These are phyloP conservation scores for Dipodascus albidus DNA, from an alignment of 805 yeast genomes.

Conservation along the genomic window DNA sequence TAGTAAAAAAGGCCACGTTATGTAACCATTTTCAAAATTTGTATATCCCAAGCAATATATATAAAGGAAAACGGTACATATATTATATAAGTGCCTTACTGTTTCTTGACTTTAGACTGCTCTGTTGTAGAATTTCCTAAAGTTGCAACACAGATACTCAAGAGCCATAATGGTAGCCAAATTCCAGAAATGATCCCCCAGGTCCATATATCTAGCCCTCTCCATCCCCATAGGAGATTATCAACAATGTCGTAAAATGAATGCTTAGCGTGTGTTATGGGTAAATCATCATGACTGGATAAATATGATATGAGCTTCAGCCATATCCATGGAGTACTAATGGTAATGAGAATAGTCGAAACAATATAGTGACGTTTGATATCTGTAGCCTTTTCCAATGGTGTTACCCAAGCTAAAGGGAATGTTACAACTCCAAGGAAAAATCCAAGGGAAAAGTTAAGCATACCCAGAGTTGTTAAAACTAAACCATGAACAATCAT, in stretches of 20 bases:
- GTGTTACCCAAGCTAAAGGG: slow-evolving; percentile 61
- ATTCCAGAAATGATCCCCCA: slow-evolving; percentile 65
- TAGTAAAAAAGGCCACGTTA: slow-evolving; percentile 2
- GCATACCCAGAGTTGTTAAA: slow-evolving; percentile 60
- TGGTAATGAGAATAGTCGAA: slow-evolving; percentile 21
- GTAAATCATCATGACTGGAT: neutral
- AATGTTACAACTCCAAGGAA: slow-evolving; percentile 54
- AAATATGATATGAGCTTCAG: slow-evolving; percentile 21
- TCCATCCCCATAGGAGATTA: slow-evolving; percentile 53
- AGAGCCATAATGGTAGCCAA: slow-evolving; percentile 78
- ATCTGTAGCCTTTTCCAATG: slow-evolving; percentile 14
- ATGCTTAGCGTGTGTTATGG: slow-evolving; percentile 16
- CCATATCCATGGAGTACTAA: slow-evolving; percentile 42
- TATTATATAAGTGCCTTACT: neutral
- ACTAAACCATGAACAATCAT: slow-evolving; percentile 55
- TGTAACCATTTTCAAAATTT: neutral
- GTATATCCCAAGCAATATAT: too few species aligned
- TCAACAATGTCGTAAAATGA: slow-evolving; percentile 33
- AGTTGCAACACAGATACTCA: slow-evolving; percentile 12
- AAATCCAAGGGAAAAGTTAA: slow-evolving; percentile 77
- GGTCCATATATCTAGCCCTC: slow-evolving; percentile 69
- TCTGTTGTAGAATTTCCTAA: neutral
- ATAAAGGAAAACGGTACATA: too few species aligned
- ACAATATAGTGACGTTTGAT: slow-evolving; percentile 5
- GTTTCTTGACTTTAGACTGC: slow-evolving; percentile 3